Evolutionary conservation across 163 green algal species (phyloP).

Genomic region (Volvox carteri): DNA sequence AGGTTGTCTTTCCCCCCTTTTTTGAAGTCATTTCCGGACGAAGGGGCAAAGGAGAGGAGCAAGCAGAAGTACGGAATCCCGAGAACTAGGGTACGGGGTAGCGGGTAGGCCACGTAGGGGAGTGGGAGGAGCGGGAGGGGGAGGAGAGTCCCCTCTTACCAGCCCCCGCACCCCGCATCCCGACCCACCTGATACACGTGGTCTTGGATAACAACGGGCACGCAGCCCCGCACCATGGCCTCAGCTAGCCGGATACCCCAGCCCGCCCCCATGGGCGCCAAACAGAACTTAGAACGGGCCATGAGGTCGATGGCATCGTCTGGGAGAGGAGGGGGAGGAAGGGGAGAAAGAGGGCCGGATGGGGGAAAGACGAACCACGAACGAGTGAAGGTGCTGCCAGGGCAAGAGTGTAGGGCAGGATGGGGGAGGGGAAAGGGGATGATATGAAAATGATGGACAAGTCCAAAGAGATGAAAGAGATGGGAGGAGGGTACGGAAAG

Average conservation of each 20-base stretch:
- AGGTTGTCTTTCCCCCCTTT: too few relatives aligned
- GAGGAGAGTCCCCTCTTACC: background rate
- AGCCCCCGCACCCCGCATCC: background rate
- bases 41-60: too few relatives aligned
- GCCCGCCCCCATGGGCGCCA: conserved; percentile 46
- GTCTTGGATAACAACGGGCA: conserved; percentile 48
- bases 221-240: conserved; percentile 30
- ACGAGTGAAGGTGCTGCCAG: too few relatives aligned
- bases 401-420: too few relatives aligned
- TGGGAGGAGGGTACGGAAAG: too few relatives aligned
- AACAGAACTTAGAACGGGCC: conserved; percentile 36
- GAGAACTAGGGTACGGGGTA: too few relatives aligned
- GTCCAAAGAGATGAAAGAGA: too few relatives aligned
- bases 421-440: too few relatives aligned
- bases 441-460: too few relatives aligned
- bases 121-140: background rate
- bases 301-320: background rate
- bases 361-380: background rate
- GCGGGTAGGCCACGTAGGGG: too few relatives aligned
- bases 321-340: background rate
- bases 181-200: conserved; percentile 39
- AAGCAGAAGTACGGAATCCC: too few relatives aligned
- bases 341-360: background rate
- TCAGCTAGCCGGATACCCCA: conserved; percentile 48
- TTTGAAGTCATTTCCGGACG: too few relatives aligned